Evolutionary conservation across 2,329 filamentous ascomycete species (phyloP), one percentile per base, ranked within the genome.

Genomic region (Pseudogymnoascus sp.): DNA sequence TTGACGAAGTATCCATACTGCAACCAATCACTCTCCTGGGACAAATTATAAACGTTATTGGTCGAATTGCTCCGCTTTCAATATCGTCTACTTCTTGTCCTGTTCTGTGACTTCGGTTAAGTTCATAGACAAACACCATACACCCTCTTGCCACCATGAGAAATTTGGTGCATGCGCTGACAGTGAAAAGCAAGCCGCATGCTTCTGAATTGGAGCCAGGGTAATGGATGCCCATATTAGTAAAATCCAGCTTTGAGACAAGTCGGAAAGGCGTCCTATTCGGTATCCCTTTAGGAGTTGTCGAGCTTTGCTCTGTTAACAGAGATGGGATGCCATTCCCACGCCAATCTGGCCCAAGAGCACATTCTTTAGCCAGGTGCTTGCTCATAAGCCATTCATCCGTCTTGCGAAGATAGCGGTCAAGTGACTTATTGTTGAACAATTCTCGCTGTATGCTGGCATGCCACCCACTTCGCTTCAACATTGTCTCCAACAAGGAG

Each of bases 1-100:
- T 74, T 2, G 77, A 79, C 4, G 80, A 85, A 0, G 82, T 83
- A 69, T 88, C 84, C 78, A 88, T 86, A 64, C 82, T 83, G 67
- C 84, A 82, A 2, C 80, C 78, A 5, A 88, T 69, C 2, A 87
- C 80, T 48, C 79, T 74, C 13, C 77, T 75, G 10, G 83, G 83
- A 66, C 85, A 87, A 12, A 79, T 69, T 9, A 88, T 78, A 40
- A 74, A 80, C 1, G 82, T 78, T 13, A 84, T 70, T 1, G 79
- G 80, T 45, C 73, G 65, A 61, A 82, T 60, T 67, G 68, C 66
- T 62, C 73, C 66, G 64, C 5, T 61, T 59, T 36, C 27, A 13
- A 42, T 13, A 45, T 58, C 42, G 10, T 40, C 18, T 13, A 25
- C 21, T 27, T 4, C 58, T 1, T 62, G n/a, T 18, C 62, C 58